phyloP scores from a whole-genome alignment of 768 basidiomycete genomes.

The Multifurca ochricompacta region DNA sequence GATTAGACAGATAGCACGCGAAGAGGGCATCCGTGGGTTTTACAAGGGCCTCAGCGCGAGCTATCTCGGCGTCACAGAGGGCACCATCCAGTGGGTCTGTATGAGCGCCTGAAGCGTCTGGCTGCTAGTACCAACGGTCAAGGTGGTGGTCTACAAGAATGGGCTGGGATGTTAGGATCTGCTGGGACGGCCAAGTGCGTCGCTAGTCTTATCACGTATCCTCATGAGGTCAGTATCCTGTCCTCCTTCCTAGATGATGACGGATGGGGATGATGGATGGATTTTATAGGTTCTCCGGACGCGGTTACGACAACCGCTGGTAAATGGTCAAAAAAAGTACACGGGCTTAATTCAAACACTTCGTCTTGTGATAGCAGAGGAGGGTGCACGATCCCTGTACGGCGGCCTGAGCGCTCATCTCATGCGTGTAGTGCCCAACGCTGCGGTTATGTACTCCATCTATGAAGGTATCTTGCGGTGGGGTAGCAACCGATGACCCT shows the following conservation, averaged over 20 bases:
- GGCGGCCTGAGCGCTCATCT: conserved; percentile 91
- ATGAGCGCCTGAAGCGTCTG: conserved; percentile 82
- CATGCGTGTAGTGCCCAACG: conserved; percentile 95
- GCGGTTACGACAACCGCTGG: conserved; percentile 79
- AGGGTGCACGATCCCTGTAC: conserved; percentile 80
- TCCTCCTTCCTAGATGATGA: background rate
- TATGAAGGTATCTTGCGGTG: conserved; percentile 80
- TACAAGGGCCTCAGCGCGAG: conserved; percentile 95
- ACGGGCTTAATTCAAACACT: conserved; percentile 81
- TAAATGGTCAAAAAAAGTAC: conserved; percentile 76
- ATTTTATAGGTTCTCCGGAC: conserved; percentile 86
- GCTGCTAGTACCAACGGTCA: conserved; percentile 45
- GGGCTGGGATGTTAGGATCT: conserved; percentile 79
- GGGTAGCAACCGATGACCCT: conserved; percentile 25
- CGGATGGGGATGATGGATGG: too few species aligned
- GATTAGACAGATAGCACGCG: conserved; percentile 65
- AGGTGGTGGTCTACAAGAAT: conserved; percentile 54
- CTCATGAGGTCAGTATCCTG: conserved; percentile 75
- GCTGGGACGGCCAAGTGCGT: conserved; percentile 92
- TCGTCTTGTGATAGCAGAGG: conserved; percentile 78
- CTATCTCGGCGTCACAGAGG: conserved; percentile 92
- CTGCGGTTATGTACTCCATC: conserved; percentile 93
- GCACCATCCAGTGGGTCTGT: conserved; percentile 97
- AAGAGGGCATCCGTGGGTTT: conserved; percentile 81
- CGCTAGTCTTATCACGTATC: conserved; percentile 93